Conservation (phyloP, 805 yeast species). For the Yarrowia deformans region DNA sequence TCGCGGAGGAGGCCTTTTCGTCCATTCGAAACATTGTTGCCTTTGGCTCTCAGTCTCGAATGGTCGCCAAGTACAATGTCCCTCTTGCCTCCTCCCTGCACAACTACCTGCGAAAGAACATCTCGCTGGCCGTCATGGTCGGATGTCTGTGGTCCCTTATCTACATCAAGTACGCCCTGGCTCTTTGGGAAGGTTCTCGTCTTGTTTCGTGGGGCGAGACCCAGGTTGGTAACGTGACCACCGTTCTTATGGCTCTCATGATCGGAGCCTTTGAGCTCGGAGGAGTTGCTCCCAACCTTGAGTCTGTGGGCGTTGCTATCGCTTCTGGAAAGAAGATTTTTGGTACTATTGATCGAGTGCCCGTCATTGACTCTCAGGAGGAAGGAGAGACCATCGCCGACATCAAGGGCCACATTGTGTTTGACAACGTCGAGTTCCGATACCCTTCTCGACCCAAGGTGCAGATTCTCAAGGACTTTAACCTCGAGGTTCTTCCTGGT, state of each 20-base stretch:
- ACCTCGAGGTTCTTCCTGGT: slow-evolving; percentile 85
- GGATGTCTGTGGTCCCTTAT: slow-evolving; percentile 52
- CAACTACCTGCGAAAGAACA: slow-evolving; percentile 46
- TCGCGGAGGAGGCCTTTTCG: slow-evolving; percentile 56
- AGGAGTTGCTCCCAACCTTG: slow-evolving; percentile 53
- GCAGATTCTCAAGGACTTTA: slow-evolving; percentile 77
- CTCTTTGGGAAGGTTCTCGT: slow-evolving; percentile 56
- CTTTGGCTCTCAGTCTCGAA: slow-evolving; percentile 53
- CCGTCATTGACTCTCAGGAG: slow-evolving; percentile 51
- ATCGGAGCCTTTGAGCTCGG: slow-evolving; percentile 56
- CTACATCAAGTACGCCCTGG: slow-evolving; percentile 52
- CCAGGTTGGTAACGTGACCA: slow-evolving; percentile 50
- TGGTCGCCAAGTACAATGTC: slow-evolving; percentile 49
- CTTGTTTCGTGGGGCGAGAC: slow-evolving; percentile 49
- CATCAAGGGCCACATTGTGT: slow-evolving; percentile 69
- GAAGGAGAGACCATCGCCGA: slow-evolving; percentile 46
- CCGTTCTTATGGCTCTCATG: slow-evolving; percentile 53
- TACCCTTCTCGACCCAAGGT: slow-evolving; percentile 81
- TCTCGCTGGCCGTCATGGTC: slow-evolving; percentile 50
- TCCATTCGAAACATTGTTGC: slow-evolving; percentile 55
- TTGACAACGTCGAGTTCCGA: slow-evolving; percentile 87
- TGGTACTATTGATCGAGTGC: slow-evolving; percentile 55
- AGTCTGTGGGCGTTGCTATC: slow-evolving; percentile 52
- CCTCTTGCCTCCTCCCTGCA: slow-evolving; percentile 46
- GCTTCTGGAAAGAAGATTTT: slow-evolving; percentile 54